Conservation (phyloP, 1,284 basidiomycete genomes). For the Marasmius oreades region DNA sequence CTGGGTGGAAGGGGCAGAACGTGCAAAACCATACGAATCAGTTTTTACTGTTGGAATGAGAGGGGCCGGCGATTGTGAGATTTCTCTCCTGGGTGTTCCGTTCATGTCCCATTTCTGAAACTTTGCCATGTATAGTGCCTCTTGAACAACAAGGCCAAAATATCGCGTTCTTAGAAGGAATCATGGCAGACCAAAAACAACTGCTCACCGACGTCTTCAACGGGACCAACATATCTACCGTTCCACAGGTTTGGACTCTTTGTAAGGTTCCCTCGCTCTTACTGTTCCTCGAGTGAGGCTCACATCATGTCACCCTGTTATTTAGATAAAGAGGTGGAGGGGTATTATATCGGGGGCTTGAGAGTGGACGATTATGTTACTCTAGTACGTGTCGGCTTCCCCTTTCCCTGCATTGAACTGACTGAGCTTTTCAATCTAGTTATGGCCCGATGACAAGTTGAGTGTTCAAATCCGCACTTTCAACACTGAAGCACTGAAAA, state of each 20-base stretch:
- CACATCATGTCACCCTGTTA: background rate
- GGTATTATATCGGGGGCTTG: conserved; percentile 63
- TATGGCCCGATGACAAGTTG: conserved; percentile 61
- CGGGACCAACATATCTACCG: conserved; percentile 41
- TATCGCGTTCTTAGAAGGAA: conserved; percentile 48
- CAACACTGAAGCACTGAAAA: background rate
- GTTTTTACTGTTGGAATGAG: conserved; percentile 67
- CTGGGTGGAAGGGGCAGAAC: conserved; percentile 56
- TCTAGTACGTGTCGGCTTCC: conserved; percentile 27
- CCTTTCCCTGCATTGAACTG: background rate
- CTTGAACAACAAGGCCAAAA: conserved; percentile 45
- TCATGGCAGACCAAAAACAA: conserved; percentile 59
- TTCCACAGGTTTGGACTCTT: conserved; percentile 66
- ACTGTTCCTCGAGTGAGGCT: background rate
- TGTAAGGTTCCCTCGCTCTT: conserved; percentile 37
- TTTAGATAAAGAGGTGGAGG: conserved; percentile 62
- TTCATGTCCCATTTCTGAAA: background rate
- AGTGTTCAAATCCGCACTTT: background rate
- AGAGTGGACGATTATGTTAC: conserved; percentile 53
- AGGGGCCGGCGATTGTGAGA: conserved; percentile 54
- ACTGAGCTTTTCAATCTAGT: background rate
- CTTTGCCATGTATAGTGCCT: conserved; percentile 36
- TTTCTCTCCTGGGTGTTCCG: background rate
- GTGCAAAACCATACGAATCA: conserved; percentile 55
- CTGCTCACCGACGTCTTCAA: conserved; percentile 58